phyloP scores from a whole-genome alignment of 2,329 filamentous ascomycete species.

The Trichoderma afroharzianum region DNA sequence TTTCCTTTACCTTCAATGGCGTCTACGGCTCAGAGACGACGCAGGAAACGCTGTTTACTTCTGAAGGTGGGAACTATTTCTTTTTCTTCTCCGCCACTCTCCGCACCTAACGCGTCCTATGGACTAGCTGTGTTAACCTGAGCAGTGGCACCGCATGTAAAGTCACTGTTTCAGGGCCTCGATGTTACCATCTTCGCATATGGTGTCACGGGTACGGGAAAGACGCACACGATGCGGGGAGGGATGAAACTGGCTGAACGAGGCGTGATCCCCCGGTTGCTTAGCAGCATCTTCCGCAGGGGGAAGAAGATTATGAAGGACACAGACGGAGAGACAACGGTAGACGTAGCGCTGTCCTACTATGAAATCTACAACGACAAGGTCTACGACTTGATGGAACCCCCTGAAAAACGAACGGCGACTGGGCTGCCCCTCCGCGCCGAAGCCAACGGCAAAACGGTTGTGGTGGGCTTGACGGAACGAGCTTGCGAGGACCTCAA shows the following conservation, averaged over 20 bases:
- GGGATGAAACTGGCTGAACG: conserved; percentile 81
- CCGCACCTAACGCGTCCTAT: conserved; percentile 6
- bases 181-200: conserved; percentile 91
- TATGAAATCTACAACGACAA: conserved; percentile 98
- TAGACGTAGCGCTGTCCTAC: conserved; percentile 77
- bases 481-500: conserved; percentile 77
- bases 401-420: conserved; percentile 79
- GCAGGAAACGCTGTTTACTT: conserved; percentile 84
- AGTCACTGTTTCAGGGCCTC: conserved; percentile 85
- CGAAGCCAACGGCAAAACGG: conserved; percentile 81
- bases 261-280: conserved; percentile 79
- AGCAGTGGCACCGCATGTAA: conserved; percentile 81
- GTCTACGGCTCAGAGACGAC: conserved; percentile 79
- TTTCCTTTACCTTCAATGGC: conserved; percentile 90
- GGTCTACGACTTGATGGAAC: conserved; percentile 85
- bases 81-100: background rate
- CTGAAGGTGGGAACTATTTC: conserved; percentile 63
- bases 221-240: conserved; percentile 94
- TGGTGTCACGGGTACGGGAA: conserved; percentile 88
- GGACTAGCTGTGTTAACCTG: conserved; percentile 24
- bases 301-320: conserved; percentile 85
- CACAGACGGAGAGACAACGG: conserved; percentile 62
- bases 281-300: conserved; percentile 81
- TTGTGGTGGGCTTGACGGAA: conserved; percentile 82
- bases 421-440: conserved; percentile 77